A percentile compares a stretch with the other conserved stretches of the same genome.
phyloP scores from a whole-genome alignment of 108 stramenopile species.

The Stephanodiscus minutulus region DNA sequence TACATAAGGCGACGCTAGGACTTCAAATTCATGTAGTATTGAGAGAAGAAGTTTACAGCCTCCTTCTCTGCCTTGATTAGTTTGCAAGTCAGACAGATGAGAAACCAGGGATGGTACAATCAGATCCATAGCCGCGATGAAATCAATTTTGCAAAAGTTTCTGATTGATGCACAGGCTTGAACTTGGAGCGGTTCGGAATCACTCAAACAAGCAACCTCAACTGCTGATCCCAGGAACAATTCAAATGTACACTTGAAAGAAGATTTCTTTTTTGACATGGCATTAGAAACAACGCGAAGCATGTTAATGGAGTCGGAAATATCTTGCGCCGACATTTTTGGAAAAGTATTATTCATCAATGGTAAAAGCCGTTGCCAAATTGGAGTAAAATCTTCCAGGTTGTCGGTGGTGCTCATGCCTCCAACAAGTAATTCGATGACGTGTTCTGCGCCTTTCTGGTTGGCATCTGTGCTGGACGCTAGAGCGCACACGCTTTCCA shows the following conservation, averaged over 20 bases:
- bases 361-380: conserved; percentile 33
- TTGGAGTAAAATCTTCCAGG: conserved; percentile 28
- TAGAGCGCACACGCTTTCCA: conserved; percentile 54
- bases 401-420: conserved; percentile 12
- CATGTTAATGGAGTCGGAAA: conserved; percentile 27
- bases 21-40: conserved; percentile 40
- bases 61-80: conserved; percentile 41
- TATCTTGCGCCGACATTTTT: conserved; percentile 13
- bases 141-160: conserved; percentile 41
- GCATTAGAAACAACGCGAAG: conserved; percentile 37
- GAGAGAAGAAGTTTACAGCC: conserved; percentile 43
- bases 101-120: conserved; percentile 29
- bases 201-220: conserved; percentile 29
- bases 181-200: conserved; percentile 14
- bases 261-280: conserved; percentile 9
- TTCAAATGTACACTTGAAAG: conserved; percentile 12
- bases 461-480: conserved; percentile 28
- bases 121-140: conserved; percentile 26
- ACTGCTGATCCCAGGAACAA: conserved; percentile 24
- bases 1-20: conserved; percentile 66
- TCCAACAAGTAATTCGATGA: conserved; percentile 33
- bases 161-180: conserved; percentile 32
- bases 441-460: conserved; percentile 22
- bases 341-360: conserved; percentile 10
- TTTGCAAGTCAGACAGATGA: conserved; percentile 28